Percentiles rank a stretch among this genome's conserved stretches.
Evolutionary conservation across 768 basidiomycete species (phyloP).

Genomic region (Lactifluus piperatus): DNA sequence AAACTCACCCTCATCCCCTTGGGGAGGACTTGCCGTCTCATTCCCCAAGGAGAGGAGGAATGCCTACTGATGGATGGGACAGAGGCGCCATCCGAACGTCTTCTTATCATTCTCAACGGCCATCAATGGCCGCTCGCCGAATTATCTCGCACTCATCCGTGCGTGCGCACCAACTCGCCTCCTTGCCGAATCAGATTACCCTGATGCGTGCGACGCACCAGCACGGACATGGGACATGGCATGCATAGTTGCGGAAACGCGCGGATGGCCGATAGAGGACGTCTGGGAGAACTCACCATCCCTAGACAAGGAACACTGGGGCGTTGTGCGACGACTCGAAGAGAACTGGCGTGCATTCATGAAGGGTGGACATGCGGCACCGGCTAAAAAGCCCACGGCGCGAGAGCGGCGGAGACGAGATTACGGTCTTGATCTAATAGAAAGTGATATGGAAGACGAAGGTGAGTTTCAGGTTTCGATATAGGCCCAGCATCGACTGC

Average conservation of each 20-base stretch:
- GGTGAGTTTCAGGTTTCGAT: background rate
- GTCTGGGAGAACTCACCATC: constrained; percentile 28
- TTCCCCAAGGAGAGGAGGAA: constrained; percentile 6
- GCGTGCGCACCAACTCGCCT: constrained; percentile 57
- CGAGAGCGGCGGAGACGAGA: constrained; percentile 16
- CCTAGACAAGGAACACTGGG: constrained; percentile 38
- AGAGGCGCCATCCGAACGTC: constrained; percentile 67
- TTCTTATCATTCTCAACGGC: constrained; percentile 84
- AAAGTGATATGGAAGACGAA: constrained; percentile 4
- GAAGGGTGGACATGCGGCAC: constrained; percentile 34
- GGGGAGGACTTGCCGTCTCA: background rate
- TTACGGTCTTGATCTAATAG: constrained; percentile 12
- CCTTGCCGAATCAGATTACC: constrained; percentile 81
- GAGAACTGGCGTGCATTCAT: constrained; percentile 64
- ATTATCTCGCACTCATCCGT: constrained; percentile 54
- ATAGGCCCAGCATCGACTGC: background rate
- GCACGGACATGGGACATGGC: constrained; percentile 72
- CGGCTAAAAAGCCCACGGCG: background rate
- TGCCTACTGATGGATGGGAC: constrained; percentile 5
- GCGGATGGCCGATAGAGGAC: constrained; percentile 65
- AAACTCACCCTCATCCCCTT: background rate
- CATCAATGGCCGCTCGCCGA: constrained; percentile 67
- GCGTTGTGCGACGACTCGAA: constrained; percentile 57
- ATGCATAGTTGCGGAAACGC: constrained; percentile 58
- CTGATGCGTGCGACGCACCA: constrained; percentile 52